phyloP scores from a whole-genome alignment of 805 yeast genomes.

The Metschnikowia cubensis region DNA sequence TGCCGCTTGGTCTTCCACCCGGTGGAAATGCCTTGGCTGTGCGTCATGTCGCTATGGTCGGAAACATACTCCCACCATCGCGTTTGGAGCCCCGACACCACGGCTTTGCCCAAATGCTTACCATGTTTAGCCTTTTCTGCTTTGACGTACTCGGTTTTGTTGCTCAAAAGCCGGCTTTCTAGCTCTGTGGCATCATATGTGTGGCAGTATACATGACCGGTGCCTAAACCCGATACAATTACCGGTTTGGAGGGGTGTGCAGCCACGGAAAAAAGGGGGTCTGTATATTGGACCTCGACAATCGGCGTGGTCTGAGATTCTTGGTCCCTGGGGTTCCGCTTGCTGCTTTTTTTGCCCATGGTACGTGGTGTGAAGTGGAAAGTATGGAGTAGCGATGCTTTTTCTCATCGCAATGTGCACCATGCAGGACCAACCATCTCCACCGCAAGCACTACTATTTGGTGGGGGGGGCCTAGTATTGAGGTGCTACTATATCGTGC shows the following conservation, averaged over 20 bases:
- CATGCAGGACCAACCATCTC: no score
- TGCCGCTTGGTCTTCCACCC: constrained; percentile 89
- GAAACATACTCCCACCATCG: constrained; percentile 46
- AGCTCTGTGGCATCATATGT: constrained; percentile 51
- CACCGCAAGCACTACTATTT: no score
- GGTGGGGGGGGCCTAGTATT: no score
- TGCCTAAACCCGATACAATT: constrained; percentile 69
- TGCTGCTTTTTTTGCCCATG: constrained; percentile 22
- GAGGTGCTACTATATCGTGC: no score
- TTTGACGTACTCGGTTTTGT: no score
- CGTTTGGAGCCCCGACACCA: constrained; percentile 21
- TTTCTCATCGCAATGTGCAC: constrained; percentile 1
- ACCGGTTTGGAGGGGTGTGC: constrained; percentile 73
- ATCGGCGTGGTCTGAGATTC: constrained; percentile 41
- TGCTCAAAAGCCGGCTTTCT: constrained; percentile 25
- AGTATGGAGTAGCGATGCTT: background rate
- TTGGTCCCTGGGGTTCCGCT: constrained; percentile 22
- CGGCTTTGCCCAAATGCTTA: constrained; percentile 17
- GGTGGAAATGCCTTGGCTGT: constrained; percentile 28
- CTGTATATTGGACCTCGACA: constrained; percentile 45
- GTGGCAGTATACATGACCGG: constrained; percentile 68
- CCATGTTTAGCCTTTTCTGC: constrained; percentile 18
- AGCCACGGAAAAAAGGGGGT: constrained; percentile 71
- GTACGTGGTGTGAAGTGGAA: background rate
- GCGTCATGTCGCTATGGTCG: constrained; percentile 23